Evolutionary conservation across 2,329 filamentous ascomycete species (phyloP), one percentile per base, ranked within the genome.

Genomic region (Penicillium sp.): DNA sequence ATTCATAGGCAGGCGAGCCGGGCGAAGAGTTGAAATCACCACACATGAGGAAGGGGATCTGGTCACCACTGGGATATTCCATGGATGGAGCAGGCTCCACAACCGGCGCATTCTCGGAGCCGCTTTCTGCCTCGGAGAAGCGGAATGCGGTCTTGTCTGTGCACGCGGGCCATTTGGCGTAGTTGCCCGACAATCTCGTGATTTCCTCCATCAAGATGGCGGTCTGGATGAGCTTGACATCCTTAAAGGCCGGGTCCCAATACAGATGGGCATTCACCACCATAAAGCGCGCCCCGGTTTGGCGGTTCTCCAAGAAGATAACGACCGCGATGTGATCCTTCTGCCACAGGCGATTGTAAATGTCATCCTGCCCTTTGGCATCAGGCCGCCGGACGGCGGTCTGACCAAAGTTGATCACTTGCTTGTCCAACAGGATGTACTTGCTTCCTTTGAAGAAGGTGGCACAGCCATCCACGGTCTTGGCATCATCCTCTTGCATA

Each of bases 321-420:
- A 95, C 79, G 32, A 95, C 83, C 11, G 85, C 92, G 63, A 98
- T 95, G 61, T 96, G 90, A 72, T 98, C 92, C 67, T 92, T 87
- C 44, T 90, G 89, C 92, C 95, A 96, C 44, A 98, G 84, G 17
- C 92, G 84, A 63, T 98, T 98, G 75, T 95, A 96, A 40, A 96
- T 90, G 56, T 98, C 92, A 59, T 94, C 86, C 56, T 94, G 87
- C 39, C 89, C 86, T 69, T 96, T 96, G 79, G 95, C 95, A 61
- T 96, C 92, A 2, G 89, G 86, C 49, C 92, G 76, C 60, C 93
- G 92, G 65, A 98, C 95, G 49, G 90, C 90, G 39, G 87, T 85
- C 42, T 86, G 84, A 25, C 85, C 82, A 60, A 95, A 95, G 64
- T 95, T 88, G 56, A 98, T 83, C 47, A 95, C 71, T 59, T 94